Conservation (phyloP, 2,329 filamentous ascomycete species). For the Scedosporium aurantiacum region DNA sequence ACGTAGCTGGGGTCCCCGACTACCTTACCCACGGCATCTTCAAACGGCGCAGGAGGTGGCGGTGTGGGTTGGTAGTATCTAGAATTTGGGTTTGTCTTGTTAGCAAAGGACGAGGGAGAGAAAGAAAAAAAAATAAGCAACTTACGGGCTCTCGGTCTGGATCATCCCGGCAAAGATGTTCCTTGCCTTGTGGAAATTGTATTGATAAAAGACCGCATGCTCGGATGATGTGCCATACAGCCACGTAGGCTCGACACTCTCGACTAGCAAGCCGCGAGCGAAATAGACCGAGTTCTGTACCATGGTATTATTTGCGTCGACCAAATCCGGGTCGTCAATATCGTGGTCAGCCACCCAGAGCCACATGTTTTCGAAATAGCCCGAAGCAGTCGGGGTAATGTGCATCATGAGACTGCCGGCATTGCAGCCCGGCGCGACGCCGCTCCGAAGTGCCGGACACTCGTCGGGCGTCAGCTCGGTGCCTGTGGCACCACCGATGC, state of each 20-base stretch:
- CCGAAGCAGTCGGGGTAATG: constrained; percentile 32
- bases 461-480: constrained; percentile 51
- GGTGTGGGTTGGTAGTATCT: constrained; percentile 37
- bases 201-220: constrained; percentile 40
- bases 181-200: constrained; percentile 33
- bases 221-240: constrained; percentile 36
- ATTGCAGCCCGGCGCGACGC: constrained; percentile 34
- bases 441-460: constrained; percentile 31
- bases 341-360: constrained; percentile 61
- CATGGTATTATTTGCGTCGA: constrained; percentile 49
- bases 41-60: constrained; percentile 12
- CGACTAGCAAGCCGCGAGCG: constrained; percentile 24
- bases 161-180: constrained; percentile 48
- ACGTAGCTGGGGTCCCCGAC: constrained; percentile 10
- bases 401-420: constrained; percentile 45
- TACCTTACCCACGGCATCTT: constrained; percentile 4
- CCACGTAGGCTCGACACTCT: constrained; percentile 20
- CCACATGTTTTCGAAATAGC: constrained; percentile 45
- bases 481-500: constrained; percentile 59
- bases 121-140: constrained; percentile 18
- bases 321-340: constrained; percentile 13
- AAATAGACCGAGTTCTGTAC: constrained; percentile 22
- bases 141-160: constrained; percentile 52
- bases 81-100: too few relatives aligned
- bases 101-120: too few relatives aligned